phyloP scores from a whole-genome alignment of 257 asterid species.

The Solanum sejunctum region DNA sequence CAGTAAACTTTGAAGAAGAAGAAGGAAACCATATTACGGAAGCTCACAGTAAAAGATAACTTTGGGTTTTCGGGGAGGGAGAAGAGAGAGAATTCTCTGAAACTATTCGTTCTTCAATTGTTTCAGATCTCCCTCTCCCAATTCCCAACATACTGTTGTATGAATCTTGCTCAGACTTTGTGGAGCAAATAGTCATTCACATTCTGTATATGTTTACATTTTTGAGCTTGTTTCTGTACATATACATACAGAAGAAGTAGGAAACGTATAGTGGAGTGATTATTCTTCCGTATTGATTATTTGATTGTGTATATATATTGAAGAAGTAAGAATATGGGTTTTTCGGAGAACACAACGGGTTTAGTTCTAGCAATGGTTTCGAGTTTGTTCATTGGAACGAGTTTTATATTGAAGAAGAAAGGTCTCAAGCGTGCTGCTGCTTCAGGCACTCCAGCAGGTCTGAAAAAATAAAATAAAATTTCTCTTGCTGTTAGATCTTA shows the following conservation, averaged over 20 bases:
- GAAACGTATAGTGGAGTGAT: neutral
- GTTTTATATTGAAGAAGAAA: constrained; percentile 88
- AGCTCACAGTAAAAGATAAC: neutral
- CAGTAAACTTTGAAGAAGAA: neutral
- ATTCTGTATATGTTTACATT: neutral
- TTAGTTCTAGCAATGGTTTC: constrained; percentile 71
- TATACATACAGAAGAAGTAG: neutral
- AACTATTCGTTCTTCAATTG: neutral
- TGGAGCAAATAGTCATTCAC: neutral
- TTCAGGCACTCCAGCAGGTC: constrained; percentile 73
- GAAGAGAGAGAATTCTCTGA: neutral
- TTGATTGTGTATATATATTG: neutral
- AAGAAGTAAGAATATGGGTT: constrained; percentile 18
- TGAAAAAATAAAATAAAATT: no score
- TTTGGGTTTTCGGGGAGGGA: neutral
- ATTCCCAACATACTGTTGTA: neutral
- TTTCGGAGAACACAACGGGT: constrained; percentile 70
- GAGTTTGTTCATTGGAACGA: constrained; percentile 80
- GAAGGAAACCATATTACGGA: neutral
- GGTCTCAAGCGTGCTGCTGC: constrained; percentile 85
- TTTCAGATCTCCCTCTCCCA: neutral
- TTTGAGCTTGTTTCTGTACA: neutral
- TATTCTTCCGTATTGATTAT: neutral
- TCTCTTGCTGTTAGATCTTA: neutral
- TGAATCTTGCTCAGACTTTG: neutral